A percentile compares a stretch with the other conserved stretches of the same genome.
Conservation (phyloP, 2,329 filamentous ascomycete species). For the Fusarium falciforme region DNA sequence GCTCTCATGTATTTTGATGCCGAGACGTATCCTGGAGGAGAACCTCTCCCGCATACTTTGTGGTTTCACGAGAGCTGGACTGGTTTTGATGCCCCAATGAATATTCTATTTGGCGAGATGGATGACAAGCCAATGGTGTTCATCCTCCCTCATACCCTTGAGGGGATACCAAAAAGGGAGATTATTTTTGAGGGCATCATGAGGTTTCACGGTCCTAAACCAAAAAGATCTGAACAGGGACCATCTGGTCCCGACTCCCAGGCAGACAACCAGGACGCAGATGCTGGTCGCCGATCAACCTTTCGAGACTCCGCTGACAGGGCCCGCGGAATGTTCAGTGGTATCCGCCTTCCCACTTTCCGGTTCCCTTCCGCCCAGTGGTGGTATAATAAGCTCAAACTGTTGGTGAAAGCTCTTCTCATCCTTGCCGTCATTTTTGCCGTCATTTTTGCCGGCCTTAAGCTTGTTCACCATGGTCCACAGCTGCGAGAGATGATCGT, state of each 20-base stretch:
- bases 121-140: background rate
- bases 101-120: background rate
- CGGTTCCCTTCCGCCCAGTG: background rate
- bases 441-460: background rate
- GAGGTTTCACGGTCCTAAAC: background rate
- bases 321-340: background rate
- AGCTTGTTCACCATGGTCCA: background rate
- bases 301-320: background rate
- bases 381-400: background rate
- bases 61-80: background rate
- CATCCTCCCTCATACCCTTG: background rate
- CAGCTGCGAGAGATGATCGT: background rate
- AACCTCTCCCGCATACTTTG: background rate
- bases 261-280: background rate
- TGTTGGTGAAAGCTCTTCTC: background rate
- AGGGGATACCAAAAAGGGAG: background rate
- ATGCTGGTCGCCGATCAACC: background rate
- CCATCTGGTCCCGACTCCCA: background rate
- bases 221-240: background rate
- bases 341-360: background rate
- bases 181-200: background rate
- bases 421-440: background rate
- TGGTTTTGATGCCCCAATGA: background rate
- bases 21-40: background rate
- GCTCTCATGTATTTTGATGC: background rate